These are phyloP conservation scores for Dimargaris xerosporica DNA, from an alignment of 192 early-diverging fungal genomes.

Conservation along the genomic window DNA sequence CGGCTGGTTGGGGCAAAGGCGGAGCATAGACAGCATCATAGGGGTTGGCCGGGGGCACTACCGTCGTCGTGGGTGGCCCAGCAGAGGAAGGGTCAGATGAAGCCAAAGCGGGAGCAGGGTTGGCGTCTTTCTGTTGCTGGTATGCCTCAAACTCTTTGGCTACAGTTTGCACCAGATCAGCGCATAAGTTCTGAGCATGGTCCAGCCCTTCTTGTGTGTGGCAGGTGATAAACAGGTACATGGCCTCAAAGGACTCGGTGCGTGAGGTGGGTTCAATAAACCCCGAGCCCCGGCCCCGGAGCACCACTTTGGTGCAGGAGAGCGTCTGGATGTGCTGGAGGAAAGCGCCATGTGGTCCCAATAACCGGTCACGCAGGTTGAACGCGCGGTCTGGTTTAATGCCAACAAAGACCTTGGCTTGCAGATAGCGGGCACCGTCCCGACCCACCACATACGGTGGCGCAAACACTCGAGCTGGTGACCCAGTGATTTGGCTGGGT, in stretches of 20 bases:
- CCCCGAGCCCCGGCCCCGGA: slow-evolving; percentile 74
- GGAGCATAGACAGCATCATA: not conserved
- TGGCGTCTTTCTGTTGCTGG: slow-evolving; percentile 12
- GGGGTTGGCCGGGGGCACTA: not conserved
- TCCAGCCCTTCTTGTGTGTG: slow-evolving; percentile 46
- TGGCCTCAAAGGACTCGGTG: slow-evolving; percentile 52
- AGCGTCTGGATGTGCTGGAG: slow-evolving; percentile 79
- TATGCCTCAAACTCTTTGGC: slow-evolving; percentile 50
- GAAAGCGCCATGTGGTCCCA: slow-evolving; percentile 59
- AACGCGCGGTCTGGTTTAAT: slow-evolving; percentile 60
- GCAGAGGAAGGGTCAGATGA: not conserved
- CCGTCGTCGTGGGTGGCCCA: not conserved
- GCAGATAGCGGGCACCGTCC: slow-evolving; percentile 11
- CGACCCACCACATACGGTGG: no score
- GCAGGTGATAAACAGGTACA: slow-evolving; percentile 67
- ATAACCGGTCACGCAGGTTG: slow-evolving; percentile 73
- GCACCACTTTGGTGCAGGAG: slow-evolving; percentile 59
- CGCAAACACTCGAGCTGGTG: no score
- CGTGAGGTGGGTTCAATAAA: slow-evolving; percentile 47
- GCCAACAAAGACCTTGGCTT: slow-evolving; percentile 56
- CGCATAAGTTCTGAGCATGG: slow-evolving; percentile 46
- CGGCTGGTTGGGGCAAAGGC: not conserved
- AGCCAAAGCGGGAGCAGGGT: not conserved
- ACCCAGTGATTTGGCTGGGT: no score
- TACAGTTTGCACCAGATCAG: slow-evolving; percentile 68